Evolutionary conservation across 345 rosid species (phyloP).

Genomic region (Lepidium sativum): DNA sequence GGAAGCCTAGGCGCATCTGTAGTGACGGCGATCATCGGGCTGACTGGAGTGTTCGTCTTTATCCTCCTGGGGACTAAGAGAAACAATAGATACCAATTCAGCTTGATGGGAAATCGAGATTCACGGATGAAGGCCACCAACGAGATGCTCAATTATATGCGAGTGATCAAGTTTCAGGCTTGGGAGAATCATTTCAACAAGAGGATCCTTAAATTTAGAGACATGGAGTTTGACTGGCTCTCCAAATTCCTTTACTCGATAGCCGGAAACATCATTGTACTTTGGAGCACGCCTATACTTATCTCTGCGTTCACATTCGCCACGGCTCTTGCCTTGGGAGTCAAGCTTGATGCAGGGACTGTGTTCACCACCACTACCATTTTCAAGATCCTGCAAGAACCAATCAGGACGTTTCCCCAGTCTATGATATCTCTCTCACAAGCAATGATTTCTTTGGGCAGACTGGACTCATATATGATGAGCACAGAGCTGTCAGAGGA

Average conservation of each 20-base stretch:
- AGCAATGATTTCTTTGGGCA: constrained; percentile 75
- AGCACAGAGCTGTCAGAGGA: constrained; percentile 57
- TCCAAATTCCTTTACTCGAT: constrained; percentile 74
- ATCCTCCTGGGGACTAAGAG: constrained; percentile 43
- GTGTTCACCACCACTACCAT: constrained; percentile 82
- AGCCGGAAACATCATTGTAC: constrained; percentile 53
- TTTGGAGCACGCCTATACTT: constrained; percentile 78
- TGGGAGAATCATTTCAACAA: constrained; percentile 92
- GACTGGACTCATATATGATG: constrained; percentile 72
- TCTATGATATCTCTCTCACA: constrained; percentile 92
- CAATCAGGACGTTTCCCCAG: constrained; percentile 80
- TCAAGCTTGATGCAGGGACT: constrained; percentile 70
- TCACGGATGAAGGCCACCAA: constrained; percentile 89
- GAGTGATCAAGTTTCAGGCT: constrained; percentile 92
- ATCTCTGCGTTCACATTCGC: constrained; percentile 73
- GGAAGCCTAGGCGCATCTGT: constrained; percentile 52
- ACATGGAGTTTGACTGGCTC: constrained; percentile 70
- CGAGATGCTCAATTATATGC: constrained; percentile 86
- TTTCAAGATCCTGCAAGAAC: constrained; percentile 92
- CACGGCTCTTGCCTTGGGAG: constrained; percentile 56
- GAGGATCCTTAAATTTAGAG: constrained; percentile 63
- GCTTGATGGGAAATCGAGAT: constrained; percentile 71
- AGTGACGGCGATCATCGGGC: constrained; percentile 47
- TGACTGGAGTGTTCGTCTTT: constrained; percentile 40
- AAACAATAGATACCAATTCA: constrained; percentile 59